These are phyloP conservation scores for Diaporthe capsici DNA, from an alignment of 2,329 filamentous ascomycete genomes.

Conservation along the genomic window DNA sequence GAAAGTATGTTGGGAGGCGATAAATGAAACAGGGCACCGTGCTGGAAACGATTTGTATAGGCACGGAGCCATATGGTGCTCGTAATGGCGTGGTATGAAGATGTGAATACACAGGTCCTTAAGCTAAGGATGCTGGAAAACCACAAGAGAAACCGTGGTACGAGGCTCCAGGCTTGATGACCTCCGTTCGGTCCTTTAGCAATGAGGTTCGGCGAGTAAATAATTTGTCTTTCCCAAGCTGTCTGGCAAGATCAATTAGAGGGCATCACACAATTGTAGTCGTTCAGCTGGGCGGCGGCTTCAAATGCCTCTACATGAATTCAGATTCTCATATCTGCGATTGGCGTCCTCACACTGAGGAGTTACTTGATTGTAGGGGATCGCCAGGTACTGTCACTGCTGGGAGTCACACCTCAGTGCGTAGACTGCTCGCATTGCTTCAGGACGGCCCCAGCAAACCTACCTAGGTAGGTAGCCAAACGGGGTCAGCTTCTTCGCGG, in stretches of 20 bases:
- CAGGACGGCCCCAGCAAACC: neutral
- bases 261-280: neutral
- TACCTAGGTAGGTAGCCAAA: neutral
- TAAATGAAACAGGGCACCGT: neutral
- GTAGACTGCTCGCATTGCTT: neutral
- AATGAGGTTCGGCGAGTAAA: neutral
- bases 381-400: no score
- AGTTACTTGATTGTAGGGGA: no score
- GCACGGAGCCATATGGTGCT: neutral
- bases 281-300: no score
- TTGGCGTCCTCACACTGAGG: neutral
- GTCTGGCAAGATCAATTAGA: neutral
- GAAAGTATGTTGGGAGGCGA: neutral
- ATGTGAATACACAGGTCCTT: neutral
- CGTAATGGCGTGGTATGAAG: neutral
- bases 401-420: no score
- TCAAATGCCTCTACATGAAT: neutral
- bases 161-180: neutral
- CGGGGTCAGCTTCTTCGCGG: neutral
- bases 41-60: neutral
- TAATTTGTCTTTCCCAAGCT: neutral
- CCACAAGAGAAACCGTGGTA: no score
- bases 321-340: neutral
- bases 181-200: neutral
- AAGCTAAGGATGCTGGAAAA: neutral